These are phyloP conservation scores for Platanus orientalis DNA, from an alignment of 164 flowering plant genomes.

Conservation along the genomic window DNA sequence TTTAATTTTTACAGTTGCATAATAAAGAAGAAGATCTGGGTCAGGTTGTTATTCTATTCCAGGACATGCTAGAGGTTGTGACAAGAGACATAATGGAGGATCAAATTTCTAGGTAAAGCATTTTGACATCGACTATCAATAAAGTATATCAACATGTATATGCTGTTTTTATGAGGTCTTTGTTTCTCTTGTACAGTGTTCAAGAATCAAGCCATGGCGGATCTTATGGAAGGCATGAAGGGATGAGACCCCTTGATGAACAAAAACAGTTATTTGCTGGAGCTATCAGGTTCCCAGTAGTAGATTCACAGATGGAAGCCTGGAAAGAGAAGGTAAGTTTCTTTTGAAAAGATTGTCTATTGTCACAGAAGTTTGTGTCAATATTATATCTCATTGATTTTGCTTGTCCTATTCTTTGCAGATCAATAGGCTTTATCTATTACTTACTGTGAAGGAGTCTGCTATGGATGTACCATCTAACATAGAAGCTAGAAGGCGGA, in stretches of 20 bases:
- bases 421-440: conserved; percentile 73
- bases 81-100: conserved; percentile 89
- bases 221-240: conserved; percentile 46
- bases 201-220: conserved; percentile 80
- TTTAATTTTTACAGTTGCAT: conserved; percentile 38
- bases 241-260: conserved; percentile 42
- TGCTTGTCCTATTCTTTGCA: conserved; percentile 16
- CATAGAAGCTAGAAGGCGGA: conserved; percentile 90
- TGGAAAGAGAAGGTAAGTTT: conserved; percentile 83
- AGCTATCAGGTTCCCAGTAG: conserved; percentile 70
- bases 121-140: no score
- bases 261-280: conserved; percentile 78
- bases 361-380: no score
- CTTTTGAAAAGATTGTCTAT: neutral
- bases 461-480: conserved; percentile 99
- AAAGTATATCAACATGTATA: no score
- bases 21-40: conserved; percentile 65
- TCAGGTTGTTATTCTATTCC: conserved; percentile 82
- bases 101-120: conserved; percentile 40
- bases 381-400: no score
- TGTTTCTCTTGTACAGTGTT: conserved; percentile 33
- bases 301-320: conserved; percentile 49
- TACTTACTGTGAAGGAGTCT: conserved; percentile 94
- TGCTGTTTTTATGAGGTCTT: conserved; percentile 3
- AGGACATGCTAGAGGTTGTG: conserved; percentile 93